Evolutionary conservation across 305 asterid species (phyloP).

Genomic region (Plantago rigida): DNA sequence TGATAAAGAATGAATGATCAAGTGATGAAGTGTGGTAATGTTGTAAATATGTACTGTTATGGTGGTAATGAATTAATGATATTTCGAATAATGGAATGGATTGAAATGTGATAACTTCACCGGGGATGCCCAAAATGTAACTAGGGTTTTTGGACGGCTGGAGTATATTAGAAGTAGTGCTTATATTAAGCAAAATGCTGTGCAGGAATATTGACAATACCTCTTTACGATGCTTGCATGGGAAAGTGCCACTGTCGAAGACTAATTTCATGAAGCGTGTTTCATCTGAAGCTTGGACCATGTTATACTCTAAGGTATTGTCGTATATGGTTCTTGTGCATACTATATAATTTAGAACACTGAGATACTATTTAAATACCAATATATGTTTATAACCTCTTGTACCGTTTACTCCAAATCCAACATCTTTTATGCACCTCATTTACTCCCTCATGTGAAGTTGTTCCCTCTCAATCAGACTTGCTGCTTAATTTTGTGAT

Average conservation of each 20-base stretch:
- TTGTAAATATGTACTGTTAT: too few relatives aligned
- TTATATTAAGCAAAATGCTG: conserved; percentile 22
- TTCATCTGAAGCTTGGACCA: conserved; percentile 84
- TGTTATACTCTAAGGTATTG: conserved; percentile 62
- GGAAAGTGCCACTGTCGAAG: conserved; percentile 73
- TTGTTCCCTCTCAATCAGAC: background rate
- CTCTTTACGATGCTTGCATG: conserved; percentile 73
- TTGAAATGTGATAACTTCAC: too few relatives aligned
- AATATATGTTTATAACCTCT: too few relatives aligned
- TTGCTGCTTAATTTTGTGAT: background rate
- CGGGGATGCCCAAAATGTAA: too few relatives aligned
- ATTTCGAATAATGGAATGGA: too few relatives aligned
- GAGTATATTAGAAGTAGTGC: background rate
- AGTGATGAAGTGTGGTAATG: too few relatives aligned
- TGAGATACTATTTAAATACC: too few relatives aligned
- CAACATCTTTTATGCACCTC: background rate
- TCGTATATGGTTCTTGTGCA: conserved; percentile 24
- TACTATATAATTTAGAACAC: conserved; percentile 7
- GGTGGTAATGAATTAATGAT: too few relatives aligned
- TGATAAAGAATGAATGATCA: too few relatives aligned
- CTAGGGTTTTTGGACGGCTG: too few relatives aligned
- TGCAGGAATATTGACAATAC: conserved; percentile 83
- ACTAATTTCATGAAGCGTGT: conserved; percentile 67
- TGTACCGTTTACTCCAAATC: background rate
- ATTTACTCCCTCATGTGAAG: background rate